A percentile compares a stretch with the other conserved stretches of the same genome.
phyloP scores from a whole-genome alignment of 2,329 filamentous ascomycete species.

The Xylariaceae sp. region DNA sequence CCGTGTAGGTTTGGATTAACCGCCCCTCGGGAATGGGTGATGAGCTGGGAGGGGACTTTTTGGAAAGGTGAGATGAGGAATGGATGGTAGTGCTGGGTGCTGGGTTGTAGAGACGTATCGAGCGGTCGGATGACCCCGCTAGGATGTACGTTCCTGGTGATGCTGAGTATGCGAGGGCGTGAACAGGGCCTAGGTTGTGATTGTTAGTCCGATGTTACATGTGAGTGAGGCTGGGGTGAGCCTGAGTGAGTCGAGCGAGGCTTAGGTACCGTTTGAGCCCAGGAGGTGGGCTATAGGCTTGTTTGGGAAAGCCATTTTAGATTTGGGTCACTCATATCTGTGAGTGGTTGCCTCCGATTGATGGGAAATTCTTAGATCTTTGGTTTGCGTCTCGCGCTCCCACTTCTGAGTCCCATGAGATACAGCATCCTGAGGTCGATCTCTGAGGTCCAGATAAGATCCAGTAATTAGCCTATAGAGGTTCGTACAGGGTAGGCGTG shows the following conservation, averaged over 20 bases:
- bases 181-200: constrained; percentile 57
- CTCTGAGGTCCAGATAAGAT: too few species aligned
- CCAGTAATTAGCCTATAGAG: too few species aligned
- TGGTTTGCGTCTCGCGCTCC: too few species aligned
- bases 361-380: too few species aligned
- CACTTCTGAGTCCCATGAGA: too few species aligned
- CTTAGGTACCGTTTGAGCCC: constrained; percentile 57
- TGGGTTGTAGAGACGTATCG: constrained; percentile 83
- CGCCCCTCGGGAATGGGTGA: constrained; percentile 41
- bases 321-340: constrained; percentile 19
- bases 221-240: neutral
- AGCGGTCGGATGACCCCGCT: constrained; percentile 80
- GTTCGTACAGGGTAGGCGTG: too few species aligned
- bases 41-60: constrained; percentile 33
- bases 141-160: constrained; percentile 74
- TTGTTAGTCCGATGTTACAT: neutral
- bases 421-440: too few species aligned
- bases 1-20: constrained; percentile 82
- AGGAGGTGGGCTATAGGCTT: constrained; percentile 52
- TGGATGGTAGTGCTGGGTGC: constrained; percentile 39
- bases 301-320: constrained; percentile 38
- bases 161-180: constrained; percentile 69
- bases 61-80: constrained; percentile 30
- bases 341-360: constrained; percentile 3
- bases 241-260: constrained; percentile 9